phyloP scores from a whole-genome alignment of 2,329 filamentous ascomycete species.

The Ophiostoma australiae region DNA sequence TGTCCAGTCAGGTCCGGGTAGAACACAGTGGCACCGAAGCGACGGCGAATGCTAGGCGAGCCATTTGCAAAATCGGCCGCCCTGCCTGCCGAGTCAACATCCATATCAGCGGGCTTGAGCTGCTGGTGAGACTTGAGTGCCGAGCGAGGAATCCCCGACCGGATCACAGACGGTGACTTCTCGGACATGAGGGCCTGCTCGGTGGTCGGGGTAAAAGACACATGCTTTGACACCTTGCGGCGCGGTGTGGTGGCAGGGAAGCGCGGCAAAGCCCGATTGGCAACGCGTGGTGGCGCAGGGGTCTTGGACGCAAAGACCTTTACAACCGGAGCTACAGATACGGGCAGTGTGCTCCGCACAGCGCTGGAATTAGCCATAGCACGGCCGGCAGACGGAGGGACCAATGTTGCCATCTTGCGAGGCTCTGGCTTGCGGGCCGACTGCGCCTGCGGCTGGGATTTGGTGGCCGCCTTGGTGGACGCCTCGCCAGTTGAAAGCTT shows the following conservation, averaged over 20 bases:
- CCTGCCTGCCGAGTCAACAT: neutral
- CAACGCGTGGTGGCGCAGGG: slow-evolving; percentile 41
- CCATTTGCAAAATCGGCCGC: neutral
- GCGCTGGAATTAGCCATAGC: slow-evolving; percentile 30
- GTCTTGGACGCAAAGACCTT: slow-evolving; percentile 39
- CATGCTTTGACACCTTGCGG: slow-evolving; percentile 63
- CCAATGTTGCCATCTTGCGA: slow-evolving; percentile 35
- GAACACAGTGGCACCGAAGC: slow-evolving; percentile 36
- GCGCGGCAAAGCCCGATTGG: slow-evolving; percentile 50
- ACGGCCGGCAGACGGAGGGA: slow-evolving; percentile 24
- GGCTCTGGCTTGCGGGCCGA: neutral
- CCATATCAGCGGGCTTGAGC: neutral
- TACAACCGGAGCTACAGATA: slow-evolving; percentile 34
- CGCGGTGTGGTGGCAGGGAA: slow-evolving; percentile 61
- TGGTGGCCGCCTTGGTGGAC: slow-evolving; percentile 18
- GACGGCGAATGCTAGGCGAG: slow-evolving; percentile 24
- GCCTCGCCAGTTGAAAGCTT: neutral
- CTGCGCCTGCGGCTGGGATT: slow-evolving; percentile 20
- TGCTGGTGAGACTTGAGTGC: slow-evolving; percentile 35
- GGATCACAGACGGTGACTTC: slow-evolving; percentile 54
- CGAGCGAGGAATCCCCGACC: slow-evolving; percentile 45
- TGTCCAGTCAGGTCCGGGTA: slow-evolving; percentile 51
- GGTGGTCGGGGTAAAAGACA: slow-evolving; percentile 72
- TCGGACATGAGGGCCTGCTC: slow-evolving; percentile 45
- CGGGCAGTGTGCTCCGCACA: slow-evolving; percentile 46